phyloP scores from a whole-genome alignment of 805 yeast genomes.

The Suhomyces emberorum region DNA sequence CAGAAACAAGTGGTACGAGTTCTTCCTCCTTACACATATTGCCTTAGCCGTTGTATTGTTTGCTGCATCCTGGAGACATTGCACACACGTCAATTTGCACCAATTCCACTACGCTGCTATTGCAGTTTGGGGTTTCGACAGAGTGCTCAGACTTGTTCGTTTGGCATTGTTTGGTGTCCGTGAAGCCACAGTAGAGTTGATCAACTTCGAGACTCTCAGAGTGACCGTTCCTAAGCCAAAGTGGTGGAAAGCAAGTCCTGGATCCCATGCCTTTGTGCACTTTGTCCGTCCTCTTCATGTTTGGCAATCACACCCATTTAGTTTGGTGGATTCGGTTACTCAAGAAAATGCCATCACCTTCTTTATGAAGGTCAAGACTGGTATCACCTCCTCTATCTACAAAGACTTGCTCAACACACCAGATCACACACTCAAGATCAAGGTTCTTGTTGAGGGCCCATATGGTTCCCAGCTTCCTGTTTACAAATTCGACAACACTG shows the following conservation, averaged over 20 bases:
- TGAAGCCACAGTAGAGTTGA: slow-evolving; percentile 40
- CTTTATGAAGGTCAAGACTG: slow-evolving; percentile 50
- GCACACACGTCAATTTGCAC: slow-evolving; percentile 34
- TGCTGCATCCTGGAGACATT: slow-evolving; percentile 46
- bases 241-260: slow-evolving; percentile 55
- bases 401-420: slow-evolving; percentile 24
- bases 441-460: slow-evolving; percentile 57
- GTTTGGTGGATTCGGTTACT: slow-evolving; percentile 43
- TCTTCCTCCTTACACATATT: slow-evolving; percentile 33
- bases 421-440: slow-evolving; percentile 26
- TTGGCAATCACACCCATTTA: slow-evolving; percentile 72
- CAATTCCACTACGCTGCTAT: slow-evolving; percentile 49
- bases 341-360: slow-evolving; percentile 45
- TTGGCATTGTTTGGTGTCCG: slow-evolving; percentile 59
- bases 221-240: slow-evolving; percentile 50
- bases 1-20: slow-evolving; percentile 34
- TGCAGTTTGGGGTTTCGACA: slow-evolving; percentile 70
- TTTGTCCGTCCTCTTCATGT: slow-evolving; percentile 43
- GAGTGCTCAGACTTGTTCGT: slow-evolving; percentile 54
- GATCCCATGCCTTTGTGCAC: slow-evolving; percentile 61
- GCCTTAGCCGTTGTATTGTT: slow-evolving; percentile 34
- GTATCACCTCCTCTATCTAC: slow-evolving; percentile 40
- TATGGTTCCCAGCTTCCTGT: slow-evolving; percentile 52
- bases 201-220: slow-evolving; percentile 45
- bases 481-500: slow-evolving; percentile 43